Percentiles rank a stretch among this genome's conserved stretches.
These are phyloP conservation scores for Diaporthe sp. DNA, from an alignment of 2,329 filamentous ascomycete species.

Conservation along the genomic window DNA sequence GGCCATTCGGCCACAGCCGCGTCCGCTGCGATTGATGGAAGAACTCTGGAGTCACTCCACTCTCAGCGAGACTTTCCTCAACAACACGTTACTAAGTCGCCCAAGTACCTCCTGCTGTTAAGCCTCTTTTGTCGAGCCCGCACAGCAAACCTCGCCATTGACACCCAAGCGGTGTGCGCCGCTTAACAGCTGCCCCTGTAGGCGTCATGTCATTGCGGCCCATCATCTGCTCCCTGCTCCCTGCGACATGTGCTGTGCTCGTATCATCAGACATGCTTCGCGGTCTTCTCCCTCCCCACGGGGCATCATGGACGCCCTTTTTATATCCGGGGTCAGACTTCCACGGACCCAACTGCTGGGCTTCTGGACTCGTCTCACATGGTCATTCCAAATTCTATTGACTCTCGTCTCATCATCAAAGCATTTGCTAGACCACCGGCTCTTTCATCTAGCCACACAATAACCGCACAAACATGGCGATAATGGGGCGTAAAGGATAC, in stretches of 20 bases:
- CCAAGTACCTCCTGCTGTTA: conserved; percentile 23
- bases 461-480: conserved; percentile 25
- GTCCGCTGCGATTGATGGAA: conserved; percentile 41
- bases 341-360: background rate
- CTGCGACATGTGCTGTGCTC: conserved; percentile 33
- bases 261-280: background rate
- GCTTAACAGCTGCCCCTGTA: conserved; percentile 26
- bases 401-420: conserved; percentile 6
- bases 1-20: conserved; percentile 26
- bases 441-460: background rate
- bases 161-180: conserved; percentile 21
- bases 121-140: conserved; percentile 26
- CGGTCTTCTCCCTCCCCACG: conserved; percentile 1
- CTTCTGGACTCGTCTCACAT: conserved; percentile 14
- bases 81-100: conserved; percentile 38
- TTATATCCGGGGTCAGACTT: conserved; percentile 7
- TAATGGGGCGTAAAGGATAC: conserved; percentile 38
- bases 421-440: background rate
- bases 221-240: conserved; percentile 25
- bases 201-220: conserved; percentile 19
- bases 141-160: conserved; percentile 18
- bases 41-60: conserved; percentile 43
- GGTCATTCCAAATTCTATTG: background rate
- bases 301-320: conserved; percentile 8
- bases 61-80: conserved; percentile 33